Base-by-base conservation (phyloP, 2,329 filamentous ascomycete species). In the Pseudomassariella vexata region DNA sequence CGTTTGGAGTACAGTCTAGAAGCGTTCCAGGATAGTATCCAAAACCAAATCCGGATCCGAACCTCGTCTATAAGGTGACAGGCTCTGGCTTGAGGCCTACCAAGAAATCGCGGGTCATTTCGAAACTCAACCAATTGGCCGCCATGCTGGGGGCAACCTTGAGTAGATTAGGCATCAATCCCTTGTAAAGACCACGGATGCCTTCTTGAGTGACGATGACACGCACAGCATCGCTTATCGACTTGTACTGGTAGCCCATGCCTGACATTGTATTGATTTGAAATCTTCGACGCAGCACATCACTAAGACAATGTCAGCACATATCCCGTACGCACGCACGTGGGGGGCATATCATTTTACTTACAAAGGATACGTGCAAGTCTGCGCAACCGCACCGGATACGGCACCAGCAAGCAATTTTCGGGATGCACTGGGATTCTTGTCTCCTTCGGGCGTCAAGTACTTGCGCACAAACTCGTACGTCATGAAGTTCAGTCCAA, bases 251-350 rank as follows among this genome's bases (percentile, higher is more conserved):
- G 62, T 95, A 96, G 30, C 92, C 92, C 80, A 98, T 90, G 31
- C 92, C 92, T 28, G 85, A 87, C 92, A 98, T 98, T 33, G 92
- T 95, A 62, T 98, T 98, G 65, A 98, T 92, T 56, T 98, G 92
- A 58, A 98, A 98, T 30, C 92, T 78, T 38, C 92, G 80, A 19
- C 92, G 85, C 34, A 98, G 70, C 3, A 98, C 90, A 55, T 95
- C 89, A 55, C 86, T 92, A 39, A 11, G 7, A n/a, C n/a, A n/a
- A n/a, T n/a, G n/a, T n/a, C n/a, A n/a, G n/a, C n/a, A n/a, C n/a
- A n/a, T n/a, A n/a, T n/a, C n/a, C n/a, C n/a, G n/a, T n/a, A n/a
- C n/a, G n/a, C n/a, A n/a, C n/a, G n/a, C n/a, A n/a, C n/a, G n/a
- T n/a, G n/a, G n/a, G n/a, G 12, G 8, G 5, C n/a, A 24, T 8